A percentile compares a stretch with the other conserved stretches of the same genome.
Conservation (phyloP, 2,329 filamentous ascomycete genomes). For the Aspergillus niger region DNA sequence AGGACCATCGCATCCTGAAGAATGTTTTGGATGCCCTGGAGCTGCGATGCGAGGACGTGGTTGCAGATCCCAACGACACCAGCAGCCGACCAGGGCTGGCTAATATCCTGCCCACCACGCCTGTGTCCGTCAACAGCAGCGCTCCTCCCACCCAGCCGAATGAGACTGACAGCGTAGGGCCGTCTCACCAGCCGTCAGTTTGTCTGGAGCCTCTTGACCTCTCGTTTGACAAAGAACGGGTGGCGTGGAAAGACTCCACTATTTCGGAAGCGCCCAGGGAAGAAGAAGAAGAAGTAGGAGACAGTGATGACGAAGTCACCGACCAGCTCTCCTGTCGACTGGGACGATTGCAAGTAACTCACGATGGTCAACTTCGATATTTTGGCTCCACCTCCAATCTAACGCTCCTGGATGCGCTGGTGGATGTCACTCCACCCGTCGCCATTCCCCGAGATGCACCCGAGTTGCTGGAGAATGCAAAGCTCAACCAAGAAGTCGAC, state of each 20-base stretch:
- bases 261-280: background rate
- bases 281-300: background rate
- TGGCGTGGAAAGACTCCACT: background rate
- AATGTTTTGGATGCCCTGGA: conserved; percentile 39
- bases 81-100: background rate
- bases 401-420: conserved; percentile 5
- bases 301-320: conserved; percentile 10
- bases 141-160: background rate
- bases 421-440: background rate
- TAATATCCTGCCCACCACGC: conserved; percentile 10
- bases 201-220: too few species aligned
- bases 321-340: conserved; percentile 12
- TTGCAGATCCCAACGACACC: conserved; percentile 21
- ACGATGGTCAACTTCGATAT: conserved; percentile 10
- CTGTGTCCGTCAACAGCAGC: conserved; percentile 14
- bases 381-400: conserved; percentile 12
- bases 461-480: conserved; percentile 3
- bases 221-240: too few species aligned
- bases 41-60: background rate
- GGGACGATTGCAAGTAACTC: conserved; percentile 6
- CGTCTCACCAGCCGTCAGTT: too few species aligned
- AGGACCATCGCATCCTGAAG: conserved; percentile 38
- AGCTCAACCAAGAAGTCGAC: background rate
- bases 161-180: background rate
- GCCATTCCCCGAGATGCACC: background rate